Base-by-base conservation (phyloP, 495 filamentous ascomycete species). In the Apodospora peruviana region DNA sequence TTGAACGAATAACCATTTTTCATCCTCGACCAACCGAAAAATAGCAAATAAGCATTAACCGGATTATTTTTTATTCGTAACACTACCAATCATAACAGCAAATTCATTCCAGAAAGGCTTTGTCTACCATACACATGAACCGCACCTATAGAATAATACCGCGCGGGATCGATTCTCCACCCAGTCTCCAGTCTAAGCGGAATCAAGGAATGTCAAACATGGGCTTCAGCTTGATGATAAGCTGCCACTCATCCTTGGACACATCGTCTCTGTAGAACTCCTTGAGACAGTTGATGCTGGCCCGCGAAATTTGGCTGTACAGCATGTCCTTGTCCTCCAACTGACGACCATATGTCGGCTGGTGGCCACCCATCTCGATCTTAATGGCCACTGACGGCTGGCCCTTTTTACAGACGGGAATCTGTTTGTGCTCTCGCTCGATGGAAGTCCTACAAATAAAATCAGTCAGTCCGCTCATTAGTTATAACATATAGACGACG, bases 301-400 rank as follows among this genome's bases (percentile, higher is more conserved):
- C 73, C 51, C 93, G 80, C 36, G 86, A 90, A 56, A 99, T 93
- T 32, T 84, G 75, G 41, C 84, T 89, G 76, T 95, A 96, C 23
- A 99, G 77, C 16, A 68, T 74, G 66, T 99, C 93, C 63, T 85
- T 86, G 65, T 99, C 91, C 68, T 99, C 93, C 43, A 97, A 78
- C 39, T 99, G 93, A 45, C 93, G 85, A 35, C 93, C 93, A 65
- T 99, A 99, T 48, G 86, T 79, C 11, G 93, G 93, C 70, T 99
- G 93, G 68, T 96, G 91, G 18, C 86, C 71, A 14, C 90, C 91
- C 75, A 77, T 79, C 71, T 99, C 93, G 62, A 99, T 90, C 80
- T 99, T 99, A 70, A 99, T 77, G 20, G 93, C 93, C 14, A 97
- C 93, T 5, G 90, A 95, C 25, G 93, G 94, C 59, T 95, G 88